Conservation (phyloP, 441 rosid genomes). For the Flueggea neowawraea region DNA sequence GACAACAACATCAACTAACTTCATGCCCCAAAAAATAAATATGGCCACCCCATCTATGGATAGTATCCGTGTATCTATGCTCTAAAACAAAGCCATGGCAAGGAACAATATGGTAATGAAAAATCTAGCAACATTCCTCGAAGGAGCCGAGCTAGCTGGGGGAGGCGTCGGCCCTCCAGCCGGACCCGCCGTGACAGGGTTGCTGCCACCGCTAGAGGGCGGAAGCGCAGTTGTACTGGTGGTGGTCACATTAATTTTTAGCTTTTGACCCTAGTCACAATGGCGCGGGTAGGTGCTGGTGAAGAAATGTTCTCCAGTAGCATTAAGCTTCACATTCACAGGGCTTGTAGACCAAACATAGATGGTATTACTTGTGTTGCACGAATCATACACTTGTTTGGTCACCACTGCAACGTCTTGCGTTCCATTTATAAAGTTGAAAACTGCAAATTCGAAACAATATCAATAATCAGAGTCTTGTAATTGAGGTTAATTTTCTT, state of each 20-base stretch:
- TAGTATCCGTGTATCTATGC: no score
- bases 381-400: conserved; percentile 18
- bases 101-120: no score
- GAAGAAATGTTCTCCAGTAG: conserved; percentile 27
- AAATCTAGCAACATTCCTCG: no score
- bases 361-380: conserved; percentile 18
- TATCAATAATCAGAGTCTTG: no score
- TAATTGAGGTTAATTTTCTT: not conserved
- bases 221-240: not conserved
- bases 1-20: no score
- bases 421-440: conserved; percentile 25
- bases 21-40: no score
- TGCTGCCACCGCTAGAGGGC: conserved; percentile 9
- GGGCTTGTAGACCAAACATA: conserved; percentile 15
- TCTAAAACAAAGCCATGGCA: no score
- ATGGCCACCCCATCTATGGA: no score
- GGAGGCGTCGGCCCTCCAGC: conserved; percentile 8
- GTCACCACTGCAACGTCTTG: conserved; percentile 36
- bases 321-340: conserved; percentile 21
- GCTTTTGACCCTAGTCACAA: conserved; percentile 32
- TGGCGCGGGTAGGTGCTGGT: conserved; percentile 19
- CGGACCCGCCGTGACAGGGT: not conserved
- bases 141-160: conserved; percentile 16
- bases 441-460: conserved; percentile 21
- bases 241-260: conserved; percentile 22